These are phyloP conservation scores for Alternaria sp. DNA, from an alignment of 2,329 filamentous ascomycete species.

Conservation along the genomic window DNA sequence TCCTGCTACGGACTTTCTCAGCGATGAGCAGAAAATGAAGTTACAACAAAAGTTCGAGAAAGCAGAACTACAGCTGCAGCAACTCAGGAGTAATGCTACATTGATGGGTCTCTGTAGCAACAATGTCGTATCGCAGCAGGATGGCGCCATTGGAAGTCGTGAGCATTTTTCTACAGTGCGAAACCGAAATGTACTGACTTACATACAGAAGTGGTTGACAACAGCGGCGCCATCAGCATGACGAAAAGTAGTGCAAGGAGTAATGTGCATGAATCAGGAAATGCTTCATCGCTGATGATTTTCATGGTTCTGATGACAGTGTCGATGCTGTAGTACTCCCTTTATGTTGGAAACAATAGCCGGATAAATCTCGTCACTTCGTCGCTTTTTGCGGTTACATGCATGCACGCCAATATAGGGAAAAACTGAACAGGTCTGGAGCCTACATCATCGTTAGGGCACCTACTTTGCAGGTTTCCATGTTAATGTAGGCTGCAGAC, in stretches of 20 bases:
- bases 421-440: too few relatives aligned
- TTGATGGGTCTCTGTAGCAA: conserved; percentile 26
- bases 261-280: not conserved
- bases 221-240: conserved; percentile 17
- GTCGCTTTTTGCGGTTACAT: not conserved
- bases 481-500: too few relatives aligned
- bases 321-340: not conserved
- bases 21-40: conserved; percentile 29
- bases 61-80: conserved; percentile 31
- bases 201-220: conserved; percentile 11
- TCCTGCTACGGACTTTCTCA: conserved; percentile 24
- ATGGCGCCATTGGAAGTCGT: conserved; percentile 13
- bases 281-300: not conserved
- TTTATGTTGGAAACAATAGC: not conserved
- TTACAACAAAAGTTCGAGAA: conserved; percentile 33
- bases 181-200: conserved; percentile 4
- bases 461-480: too few relatives aligned
- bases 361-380: not conserved
- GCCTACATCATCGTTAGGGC: too few relatives aligned
- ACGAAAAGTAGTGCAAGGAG: not conserved
- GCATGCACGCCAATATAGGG: not conserved
- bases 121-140: conserved; percentile 3
- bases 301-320: not conserved
- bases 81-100: conserved; percentile 34
- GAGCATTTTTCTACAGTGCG: not conserved